phyloP scores from a whole-genome alignment of 2,329 filamentous ascomycete genomes.

The Arthrobotrys entomopaga region DNA sequence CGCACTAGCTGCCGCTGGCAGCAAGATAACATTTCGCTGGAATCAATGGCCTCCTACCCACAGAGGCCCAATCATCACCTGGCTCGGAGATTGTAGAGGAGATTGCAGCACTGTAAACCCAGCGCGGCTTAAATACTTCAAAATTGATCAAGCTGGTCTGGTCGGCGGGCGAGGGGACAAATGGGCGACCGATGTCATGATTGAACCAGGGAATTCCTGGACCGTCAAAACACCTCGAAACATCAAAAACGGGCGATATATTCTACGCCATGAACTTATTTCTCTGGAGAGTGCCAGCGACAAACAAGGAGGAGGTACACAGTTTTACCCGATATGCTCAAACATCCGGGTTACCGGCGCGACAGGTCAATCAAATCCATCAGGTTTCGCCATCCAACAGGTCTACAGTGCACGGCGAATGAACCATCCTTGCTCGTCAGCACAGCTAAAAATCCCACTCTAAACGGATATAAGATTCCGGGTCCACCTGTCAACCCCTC shows the following conservation, averaged over 20 bases:
- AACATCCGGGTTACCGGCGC: conserved; percentile 65
- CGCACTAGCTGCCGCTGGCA: neutral
- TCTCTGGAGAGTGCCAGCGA: too few species aligned
- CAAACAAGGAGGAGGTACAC: neutral
- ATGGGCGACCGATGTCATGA: neutral
- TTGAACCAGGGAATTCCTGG: neutral
- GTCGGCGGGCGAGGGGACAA: neutral
- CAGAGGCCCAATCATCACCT: neutral
- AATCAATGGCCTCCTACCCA: neutral
- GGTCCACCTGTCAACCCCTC: neutral
- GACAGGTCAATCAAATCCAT: conserved; percentile 59
- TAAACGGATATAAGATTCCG: neutral
- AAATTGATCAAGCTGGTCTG: neutral
- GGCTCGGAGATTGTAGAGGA: neutral
- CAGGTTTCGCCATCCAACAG: neutral
- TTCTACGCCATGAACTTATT: neutral
- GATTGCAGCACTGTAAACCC: neutral
- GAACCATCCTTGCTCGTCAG: neutral
- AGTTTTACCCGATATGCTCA: conserved; percentile 64
- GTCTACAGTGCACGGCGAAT: neutral
- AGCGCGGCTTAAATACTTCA: neutral
- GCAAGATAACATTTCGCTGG: neutral
- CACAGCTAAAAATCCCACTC: neutral
- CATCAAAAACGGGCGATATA: neutral
- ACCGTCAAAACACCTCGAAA: neutral